phyloP scores from a whole-genome alignment of 306 rosid genomes.

The Trichosanthes cucumerina region DNA sequence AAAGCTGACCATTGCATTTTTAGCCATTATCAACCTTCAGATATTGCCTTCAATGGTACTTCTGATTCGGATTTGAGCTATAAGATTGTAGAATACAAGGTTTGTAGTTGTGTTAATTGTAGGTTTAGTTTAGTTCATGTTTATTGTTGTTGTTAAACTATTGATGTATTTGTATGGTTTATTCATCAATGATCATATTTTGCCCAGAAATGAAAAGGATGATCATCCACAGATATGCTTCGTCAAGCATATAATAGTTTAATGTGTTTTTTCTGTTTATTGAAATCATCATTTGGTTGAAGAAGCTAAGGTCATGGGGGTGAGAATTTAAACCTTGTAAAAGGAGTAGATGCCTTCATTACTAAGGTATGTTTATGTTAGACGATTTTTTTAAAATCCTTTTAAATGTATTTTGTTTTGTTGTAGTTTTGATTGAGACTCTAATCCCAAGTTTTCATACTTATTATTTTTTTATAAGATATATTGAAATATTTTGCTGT shows the following conservation, averaged over 20 bases:
- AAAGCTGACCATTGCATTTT: neutral
- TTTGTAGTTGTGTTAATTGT: neutral
- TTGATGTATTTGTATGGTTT: neutral
- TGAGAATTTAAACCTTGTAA: too few species aligned
- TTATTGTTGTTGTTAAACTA: neutral
- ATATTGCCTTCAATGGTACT: neutral
- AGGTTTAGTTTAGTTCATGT: neutral
- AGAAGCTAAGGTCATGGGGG: too few species aligned
- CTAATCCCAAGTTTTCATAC: too few species aligned
- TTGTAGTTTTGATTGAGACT: too few species aligned
- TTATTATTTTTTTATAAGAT: too few species aligned
- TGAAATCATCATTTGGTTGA: neutral
- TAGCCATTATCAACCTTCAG: neutral
- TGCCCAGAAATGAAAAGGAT: neutral
- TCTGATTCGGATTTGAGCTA: neutral
- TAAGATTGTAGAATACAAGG: neutral
- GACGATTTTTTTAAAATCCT: too few species aligned
- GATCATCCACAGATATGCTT: neutral
- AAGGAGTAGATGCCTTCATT: too few species aligned
- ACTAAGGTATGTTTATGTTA: too few species aligned
- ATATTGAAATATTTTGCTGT: too few species aligned
- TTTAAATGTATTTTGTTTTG: too few species aligned
- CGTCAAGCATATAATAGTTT: neutral
- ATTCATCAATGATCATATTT: neutral
- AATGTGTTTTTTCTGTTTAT: neutral